Evolutionary conservation across 805 yeast genomes (phyloP).

Genomic region (fission yeast (Schizosaccharomyces pombe)): DNA sequence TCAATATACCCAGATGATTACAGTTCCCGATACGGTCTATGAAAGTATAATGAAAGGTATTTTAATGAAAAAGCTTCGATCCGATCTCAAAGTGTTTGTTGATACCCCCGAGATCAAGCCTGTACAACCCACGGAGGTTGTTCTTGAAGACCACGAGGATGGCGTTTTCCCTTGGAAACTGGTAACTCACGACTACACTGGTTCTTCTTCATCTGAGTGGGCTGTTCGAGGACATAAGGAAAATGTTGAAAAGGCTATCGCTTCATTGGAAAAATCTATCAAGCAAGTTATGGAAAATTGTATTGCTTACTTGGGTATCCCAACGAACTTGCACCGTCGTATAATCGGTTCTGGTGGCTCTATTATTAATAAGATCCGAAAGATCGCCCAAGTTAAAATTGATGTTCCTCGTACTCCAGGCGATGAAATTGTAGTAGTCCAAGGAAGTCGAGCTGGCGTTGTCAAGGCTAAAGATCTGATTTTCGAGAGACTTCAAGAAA

Average conservation of each 20-base stretch:
- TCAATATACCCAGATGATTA: not conserved
- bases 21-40: not conserved
- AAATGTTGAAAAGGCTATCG: constrained; percentile 19
- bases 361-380: constrained; percentile 37
- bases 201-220: not conserved
- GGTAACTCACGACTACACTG: not conserved
- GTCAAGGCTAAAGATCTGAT: constrained; percentile 19
- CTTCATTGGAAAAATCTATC: constrained; percentile 27
- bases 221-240: constrained; percentile 2
- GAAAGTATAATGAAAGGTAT: not conserved
- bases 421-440: constrained; percentile 30
- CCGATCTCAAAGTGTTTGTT: not conserved
- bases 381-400: constrained; percentile 31
- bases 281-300: constrained; percentile 24
- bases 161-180: constrained; percentile 1
- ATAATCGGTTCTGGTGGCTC: constrained; percentile 61
- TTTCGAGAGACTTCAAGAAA: not conserved
- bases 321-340: constrained; percentile 29
- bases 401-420: constrained; percentile 35
- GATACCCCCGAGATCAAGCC: not conserved
- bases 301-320: constrained; percentile 40
- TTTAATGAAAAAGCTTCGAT: not conserved
- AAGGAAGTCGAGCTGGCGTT: constrained; percentile 36
- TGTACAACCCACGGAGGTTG: not conserved
- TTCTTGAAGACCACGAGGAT: not conserved